phyloP scores from a whole-genome alignment of 768 basidiomycete species.

The Hypholoma fasciculare region DNA sequence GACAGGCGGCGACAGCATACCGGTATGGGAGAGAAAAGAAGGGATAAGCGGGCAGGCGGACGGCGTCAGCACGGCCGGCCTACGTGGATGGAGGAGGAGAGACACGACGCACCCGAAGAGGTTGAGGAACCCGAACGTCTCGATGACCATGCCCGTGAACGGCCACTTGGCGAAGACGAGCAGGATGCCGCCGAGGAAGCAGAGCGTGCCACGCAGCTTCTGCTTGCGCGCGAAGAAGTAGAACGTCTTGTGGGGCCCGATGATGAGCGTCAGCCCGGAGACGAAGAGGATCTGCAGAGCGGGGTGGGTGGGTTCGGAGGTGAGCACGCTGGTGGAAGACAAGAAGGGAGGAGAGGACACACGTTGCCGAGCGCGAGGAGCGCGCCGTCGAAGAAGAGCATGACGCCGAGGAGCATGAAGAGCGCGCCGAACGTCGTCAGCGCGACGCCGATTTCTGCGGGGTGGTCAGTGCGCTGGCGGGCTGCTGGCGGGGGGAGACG shows the following conservation, averaged over 20 bases:
- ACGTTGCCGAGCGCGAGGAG: constrained; percentile 97
- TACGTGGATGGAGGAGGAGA: not conserved
- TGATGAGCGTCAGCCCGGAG: constrained; percentile 92
- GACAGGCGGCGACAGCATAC: too few species aligned
- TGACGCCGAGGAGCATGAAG: constrained; percentile 95
- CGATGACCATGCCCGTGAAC: constrained; percentile 89
- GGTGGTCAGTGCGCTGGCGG: constrained; percentile 7
- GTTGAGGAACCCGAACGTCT: constrained; percentile 96
- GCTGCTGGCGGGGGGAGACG: not conserved
- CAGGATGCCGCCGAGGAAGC: constrained; percentile 87
- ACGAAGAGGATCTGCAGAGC: constrained; percentile 94
- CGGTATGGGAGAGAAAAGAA: not conserved
- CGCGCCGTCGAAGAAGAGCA: constrained; percentile 96
- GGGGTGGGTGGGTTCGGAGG: not conserved
- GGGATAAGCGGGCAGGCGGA: not conserved
- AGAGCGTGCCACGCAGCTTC: constrained; percentile 87
- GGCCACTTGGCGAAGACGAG: constrained; percentile 97
- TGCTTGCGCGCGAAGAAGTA: constrained; percentile 97
- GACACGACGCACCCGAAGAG: constrained; percentile 78
- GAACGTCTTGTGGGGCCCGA: constrained; percentile 96
- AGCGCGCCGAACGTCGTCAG: constrained; percentile 93
- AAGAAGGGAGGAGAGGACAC: constrained; percentile 11
- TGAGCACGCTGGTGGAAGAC: too few species aligned
- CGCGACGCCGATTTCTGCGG: constrained; percentile 90
- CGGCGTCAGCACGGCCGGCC: not conserved